A percentile compares a stretch with the other conserved stretches of the same genome.
Evolutionary conservation across 306 rosid genomes (phyloP).

Genomic region (Casuarina equisetifolia): DNA sequence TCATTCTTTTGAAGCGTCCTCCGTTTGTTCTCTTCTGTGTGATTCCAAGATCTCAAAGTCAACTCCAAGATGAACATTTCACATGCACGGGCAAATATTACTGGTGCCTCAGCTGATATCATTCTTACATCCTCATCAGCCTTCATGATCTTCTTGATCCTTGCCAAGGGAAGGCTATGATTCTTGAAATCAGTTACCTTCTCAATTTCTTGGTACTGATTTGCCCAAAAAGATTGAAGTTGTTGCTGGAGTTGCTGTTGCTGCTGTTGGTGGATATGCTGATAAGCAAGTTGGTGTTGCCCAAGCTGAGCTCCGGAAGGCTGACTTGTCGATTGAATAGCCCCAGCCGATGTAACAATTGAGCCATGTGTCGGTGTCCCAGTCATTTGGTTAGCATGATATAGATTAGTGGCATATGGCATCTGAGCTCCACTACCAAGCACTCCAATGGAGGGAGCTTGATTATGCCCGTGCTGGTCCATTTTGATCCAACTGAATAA

Average conservation of each 20-base stretch:
- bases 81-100: conserved; percentile 67
- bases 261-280: conserved; percentile 55
- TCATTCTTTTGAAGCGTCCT: conserved; percentile 71
- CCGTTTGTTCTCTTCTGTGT: conserved; percentile 71
- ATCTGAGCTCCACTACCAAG: conserved; percentile 41
- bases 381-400: conserved; percentile 38
- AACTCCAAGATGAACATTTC: conserved; percentile 73
- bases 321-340: conserved; percentile 45
- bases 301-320: conserved; percentile 51
- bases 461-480: conserved; percentile 48
- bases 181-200: conserved; percentile 69
- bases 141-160: conserved; percentile 79
- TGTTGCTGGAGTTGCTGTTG: conserved; percentile 58
- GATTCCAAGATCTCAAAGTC: conserved; percentile 76
- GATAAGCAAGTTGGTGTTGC: conserved; percentile 66
- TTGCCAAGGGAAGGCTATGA: conserved; percentile 73
- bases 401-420: conserved; percentile 41
- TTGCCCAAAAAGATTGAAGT: conserved; percentile 58
- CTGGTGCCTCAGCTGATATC: conserved; percentile 78
- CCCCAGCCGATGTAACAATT: conserved; percentile 34
- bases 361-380: conserved; percentile 33
- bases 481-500: conserved; percentile 19
- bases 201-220: conserved; percentile 59
- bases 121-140: conserved; percentile 75
- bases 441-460: conserved; percentile 41